Percentiles rank a stretch among this genome's conserved stretches.
Conservation (phyloP, 2,329 filamentous ascomycete species). For the Fusarium tuaranense region DNA sequence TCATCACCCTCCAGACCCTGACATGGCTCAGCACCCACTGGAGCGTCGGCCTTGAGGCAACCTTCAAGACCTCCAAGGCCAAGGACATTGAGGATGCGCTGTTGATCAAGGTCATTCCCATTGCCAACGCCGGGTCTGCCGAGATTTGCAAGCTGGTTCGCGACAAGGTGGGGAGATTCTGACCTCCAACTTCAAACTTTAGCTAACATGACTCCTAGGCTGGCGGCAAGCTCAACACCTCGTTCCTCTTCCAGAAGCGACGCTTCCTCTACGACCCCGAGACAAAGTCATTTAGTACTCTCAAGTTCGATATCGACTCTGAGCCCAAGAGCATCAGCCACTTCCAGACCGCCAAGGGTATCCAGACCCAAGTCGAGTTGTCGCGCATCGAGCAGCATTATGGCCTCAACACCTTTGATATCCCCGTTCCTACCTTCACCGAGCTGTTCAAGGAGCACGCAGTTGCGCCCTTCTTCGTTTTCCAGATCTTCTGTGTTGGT, state of each 20-base stretch:
- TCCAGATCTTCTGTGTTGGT: conserved; percentile 98
- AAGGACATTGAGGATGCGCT: conserved; percentile 78
- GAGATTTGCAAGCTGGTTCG: conserved; percentile 87
- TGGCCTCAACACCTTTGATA: conserved; percentile 96
- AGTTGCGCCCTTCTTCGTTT: conserved; percentile 98
- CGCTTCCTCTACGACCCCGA: conserved; percentile 87
- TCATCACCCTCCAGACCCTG: conserved; percentile 88
- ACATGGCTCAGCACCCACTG: conserved; percentile 97
- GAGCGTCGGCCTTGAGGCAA: conserved; percentile 87
- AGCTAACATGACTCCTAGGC: conserved; percentile 56
- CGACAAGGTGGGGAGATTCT: conserved; percentile 68
- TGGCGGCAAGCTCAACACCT: conserved; percentile 80
- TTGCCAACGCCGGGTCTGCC: conserved; percentile 87
- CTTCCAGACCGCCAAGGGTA: conserved; percentile 85
- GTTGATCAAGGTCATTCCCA: conserved; percentile 92
- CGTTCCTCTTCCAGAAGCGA: conserved; percentile 98
- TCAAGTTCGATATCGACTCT: conserved; percentile 85
- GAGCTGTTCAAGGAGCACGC: conserved; percentile 99
- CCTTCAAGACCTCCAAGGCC: conserved; percentile 83
- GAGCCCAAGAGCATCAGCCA: conserved; percentile 81
- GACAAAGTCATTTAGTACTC: conserved; percentile 80
- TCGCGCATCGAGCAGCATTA: conserved; percentile 90
- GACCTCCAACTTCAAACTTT: conserved; percentile 5
- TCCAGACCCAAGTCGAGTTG: conserved; percentile 80
- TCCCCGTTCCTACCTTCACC: conserved; percentile 93